Evolutionary conservation across 2,329 filamentous ascomycete species (phyloP).

Genomic region (Phaeoacremonium minimum): DNA sequence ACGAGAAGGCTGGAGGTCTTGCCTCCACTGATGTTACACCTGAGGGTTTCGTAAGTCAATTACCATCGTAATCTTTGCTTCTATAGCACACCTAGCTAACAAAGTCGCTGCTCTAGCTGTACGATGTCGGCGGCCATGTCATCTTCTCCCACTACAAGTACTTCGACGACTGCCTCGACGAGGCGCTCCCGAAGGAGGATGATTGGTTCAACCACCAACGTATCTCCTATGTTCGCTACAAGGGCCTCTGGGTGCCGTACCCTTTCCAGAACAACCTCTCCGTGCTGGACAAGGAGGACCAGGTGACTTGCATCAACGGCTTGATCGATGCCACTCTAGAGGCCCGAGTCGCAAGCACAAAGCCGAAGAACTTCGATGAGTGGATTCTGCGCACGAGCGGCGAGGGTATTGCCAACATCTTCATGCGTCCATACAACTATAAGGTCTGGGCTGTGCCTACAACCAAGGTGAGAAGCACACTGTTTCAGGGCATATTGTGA

Average conservation of each 20-base stretch:
- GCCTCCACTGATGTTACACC: slow-evolving; percentile 92
- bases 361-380: slow-evolving; percentile 96
- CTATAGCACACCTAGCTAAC: slow-evolving; percentile 8
- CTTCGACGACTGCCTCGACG: slow-evolving; percentile 98
- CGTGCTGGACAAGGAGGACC: slow-evolving; percentile 94
- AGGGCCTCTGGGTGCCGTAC: slow-evolving; percentile 94
- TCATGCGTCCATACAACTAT: slow-evolving; percentile 99
- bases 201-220: slow-evolving; percentile 99
- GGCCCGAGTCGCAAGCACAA: slow-evolving; percentile 78
- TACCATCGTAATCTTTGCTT: no score
- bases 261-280: slow-evolving; percentile 99
- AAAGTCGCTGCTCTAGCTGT: slow-evolving; percentile 60
- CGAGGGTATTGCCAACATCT: slow-evolving; percentile 82
- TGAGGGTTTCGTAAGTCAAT: slow-evolving; percentile 90
- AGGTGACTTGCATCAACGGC: slow-evolving; percentile 89
- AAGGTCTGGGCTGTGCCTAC: slow-evolving; percentile 99
- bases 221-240: slow-evolving; percentile 98
- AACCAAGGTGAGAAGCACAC: slow-evolving; percentile 66
- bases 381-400: slow-evolving; percentile 96
- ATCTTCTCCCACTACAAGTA: slow-evolving; percentile 99
- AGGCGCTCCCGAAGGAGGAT: slow-evolving; percentile 87
- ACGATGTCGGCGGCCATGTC: slow-evolving; percentile 97
- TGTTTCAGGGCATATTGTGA: neutral
- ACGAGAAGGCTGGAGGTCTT: slow-evolving; percentile 88
- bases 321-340: slow-evolving; percentile 93